These are phyloP conservation scores for Corinectria fuckeliana DNA, from an alignment of 2,329 filamentous ascomycete species.

Conservation along the genomic window DNA sequence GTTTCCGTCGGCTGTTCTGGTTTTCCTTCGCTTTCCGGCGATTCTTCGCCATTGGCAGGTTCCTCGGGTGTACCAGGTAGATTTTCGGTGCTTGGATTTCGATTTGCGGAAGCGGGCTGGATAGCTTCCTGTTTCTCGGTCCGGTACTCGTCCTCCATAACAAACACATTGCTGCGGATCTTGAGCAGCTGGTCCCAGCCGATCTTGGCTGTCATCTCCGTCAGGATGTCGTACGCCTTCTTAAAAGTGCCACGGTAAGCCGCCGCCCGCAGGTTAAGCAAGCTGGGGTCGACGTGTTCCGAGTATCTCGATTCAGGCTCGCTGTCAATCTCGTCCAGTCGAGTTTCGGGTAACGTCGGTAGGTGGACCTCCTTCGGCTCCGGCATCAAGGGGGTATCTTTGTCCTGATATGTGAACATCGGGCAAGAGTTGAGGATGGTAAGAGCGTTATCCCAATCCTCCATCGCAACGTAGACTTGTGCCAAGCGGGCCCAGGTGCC, in stretches of 20 bases:
- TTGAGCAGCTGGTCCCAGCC: constrained; percentile 97
- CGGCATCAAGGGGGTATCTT: constrained; percentile 93
- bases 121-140: constrained; percentile 77
- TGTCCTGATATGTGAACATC: constrained; percentile 99
- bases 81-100: constrained; percentile 81
- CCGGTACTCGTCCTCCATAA: constrained; percentile 99
- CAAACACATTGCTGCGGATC: constrained; percentile 95
- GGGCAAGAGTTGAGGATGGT: constrained; percentile 97
- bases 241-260: constrained; percentile 95
- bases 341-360: constrained; percentile 85
- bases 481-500: constrained; percentile 94
- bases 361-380: constrained; percentile 88
- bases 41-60: constrained; percentile 55
- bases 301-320: constrained; percentile 80
- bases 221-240: constrained; percentile 91
- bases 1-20: constrained; percentile 42
- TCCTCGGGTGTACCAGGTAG: constrained; percentile 73
- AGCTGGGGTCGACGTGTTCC: constrained; percentile 85
- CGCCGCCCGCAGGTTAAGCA: constrained; percentile 85
- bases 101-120: constrained; percentile 57
- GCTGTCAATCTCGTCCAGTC: constrained; percentile 95
- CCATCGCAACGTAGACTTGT: constrained; percentile 90
- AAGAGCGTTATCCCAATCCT: constrained; percentile 95
- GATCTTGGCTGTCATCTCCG: constrained; percentile 94
- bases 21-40: constrained; percentile 45